Evolutionary conservation across 108 stramenopile species (phyloP).

Genomic region (Nitzschia sp.): DNA sequence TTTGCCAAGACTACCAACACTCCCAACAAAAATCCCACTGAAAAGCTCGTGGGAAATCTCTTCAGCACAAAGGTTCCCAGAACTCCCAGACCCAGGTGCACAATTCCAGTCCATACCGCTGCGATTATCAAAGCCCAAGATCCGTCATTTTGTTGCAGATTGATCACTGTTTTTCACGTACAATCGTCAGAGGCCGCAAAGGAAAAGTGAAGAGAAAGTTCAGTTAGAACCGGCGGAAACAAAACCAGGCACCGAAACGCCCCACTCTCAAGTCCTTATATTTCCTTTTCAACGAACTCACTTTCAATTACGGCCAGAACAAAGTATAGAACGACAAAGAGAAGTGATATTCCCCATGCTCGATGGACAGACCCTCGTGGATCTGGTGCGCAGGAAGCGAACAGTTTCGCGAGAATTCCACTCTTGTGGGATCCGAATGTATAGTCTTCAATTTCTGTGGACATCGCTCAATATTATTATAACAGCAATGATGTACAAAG

Average conservation of each 20-base stretch:
- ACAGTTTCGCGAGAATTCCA: constrained; percentile 36
- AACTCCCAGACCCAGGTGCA: constrained; percentile 70
- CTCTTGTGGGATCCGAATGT: background rate
- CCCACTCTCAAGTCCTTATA: background rate
- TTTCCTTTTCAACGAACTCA: constrained; percentile 38
- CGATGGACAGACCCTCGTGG: constrained; percentile 76
- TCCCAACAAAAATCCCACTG: constrained; percentile 80
- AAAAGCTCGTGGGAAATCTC: constrained; percentile 82
- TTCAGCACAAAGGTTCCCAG: constrained; percentile 86
- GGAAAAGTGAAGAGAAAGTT: background rate
- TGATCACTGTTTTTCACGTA: constrained; percentile 43
- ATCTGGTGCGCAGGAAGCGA: constrained; percentile 64
- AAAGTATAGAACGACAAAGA: constrained; percentile 73
- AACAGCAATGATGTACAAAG: background rate
- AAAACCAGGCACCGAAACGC: background rate
- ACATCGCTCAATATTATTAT: background rate
- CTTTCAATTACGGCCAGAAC: constrained; percentile 68
- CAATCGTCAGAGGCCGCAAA: background rate
- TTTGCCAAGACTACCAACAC: constrained; percentile 68
- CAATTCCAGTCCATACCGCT: constrained; percentile 65
- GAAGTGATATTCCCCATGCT: constrained; percentile 76
- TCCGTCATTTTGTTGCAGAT: constrained; percentile 54
- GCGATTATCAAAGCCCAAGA: constrained; percentile 67
- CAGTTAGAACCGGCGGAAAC: too few species aligned
- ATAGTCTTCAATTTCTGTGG: constrained; percentile 7